A percentile compares a stretch with the other conserved stretches of the same genome.
phyloP scores from a whole-genome alignment of 2,329 filamentous ascomycete genomes.

The Magnaporthiopsis poae region DNA sequence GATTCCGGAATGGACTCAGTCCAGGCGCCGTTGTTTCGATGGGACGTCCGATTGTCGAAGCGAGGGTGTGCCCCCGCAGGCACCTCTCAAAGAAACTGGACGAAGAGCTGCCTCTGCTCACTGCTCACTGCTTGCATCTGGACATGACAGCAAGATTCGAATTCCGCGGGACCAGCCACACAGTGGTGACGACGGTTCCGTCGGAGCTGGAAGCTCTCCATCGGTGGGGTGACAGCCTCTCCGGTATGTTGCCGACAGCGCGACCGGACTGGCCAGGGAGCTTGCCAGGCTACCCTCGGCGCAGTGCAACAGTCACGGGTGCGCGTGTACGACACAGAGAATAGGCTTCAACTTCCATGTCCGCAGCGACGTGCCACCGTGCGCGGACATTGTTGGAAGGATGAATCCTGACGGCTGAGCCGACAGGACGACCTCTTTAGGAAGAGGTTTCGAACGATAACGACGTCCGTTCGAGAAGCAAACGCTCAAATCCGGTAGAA shows the following conservation, averaged over 20 bases:
- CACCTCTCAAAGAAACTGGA: not conserved
- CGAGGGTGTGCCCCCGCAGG: not conserved
- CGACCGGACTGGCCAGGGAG: conserved; percentile 6
- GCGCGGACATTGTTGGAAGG: conserved; percentile 13
- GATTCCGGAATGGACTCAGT: not conserved
- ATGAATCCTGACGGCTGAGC: conserved; percentile 8
- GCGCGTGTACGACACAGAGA: not conserved
- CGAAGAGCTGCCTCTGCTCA: conserved; percentile 4
- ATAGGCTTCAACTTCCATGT: conserved; percentile 8
- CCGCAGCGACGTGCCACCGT: conserved; percentile 5
- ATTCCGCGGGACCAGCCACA: conserved; percentile 3
- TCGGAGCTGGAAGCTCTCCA: not conserved
- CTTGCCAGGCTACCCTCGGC: conserved; percentile 8
- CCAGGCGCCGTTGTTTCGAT: not conserved
- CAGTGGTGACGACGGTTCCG: not conserved
- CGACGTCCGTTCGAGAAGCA: conserved; percentile 16
- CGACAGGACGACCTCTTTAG: conserved; percentile 4
- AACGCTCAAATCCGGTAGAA: conserved; percentile 15
- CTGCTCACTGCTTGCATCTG: conserved; percentile 8
- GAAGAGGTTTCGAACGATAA: not conserved
- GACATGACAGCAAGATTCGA: not conserved
- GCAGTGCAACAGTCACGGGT: not conserved
- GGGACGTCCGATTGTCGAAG: not conserved
- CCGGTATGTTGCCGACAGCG: not conserved
- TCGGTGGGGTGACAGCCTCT: conserved; percentile 1